Conservation (phyloP, 2,329 filamentous ascomycete genomes). For the Proliferodiscus dingleyae region DNA sequence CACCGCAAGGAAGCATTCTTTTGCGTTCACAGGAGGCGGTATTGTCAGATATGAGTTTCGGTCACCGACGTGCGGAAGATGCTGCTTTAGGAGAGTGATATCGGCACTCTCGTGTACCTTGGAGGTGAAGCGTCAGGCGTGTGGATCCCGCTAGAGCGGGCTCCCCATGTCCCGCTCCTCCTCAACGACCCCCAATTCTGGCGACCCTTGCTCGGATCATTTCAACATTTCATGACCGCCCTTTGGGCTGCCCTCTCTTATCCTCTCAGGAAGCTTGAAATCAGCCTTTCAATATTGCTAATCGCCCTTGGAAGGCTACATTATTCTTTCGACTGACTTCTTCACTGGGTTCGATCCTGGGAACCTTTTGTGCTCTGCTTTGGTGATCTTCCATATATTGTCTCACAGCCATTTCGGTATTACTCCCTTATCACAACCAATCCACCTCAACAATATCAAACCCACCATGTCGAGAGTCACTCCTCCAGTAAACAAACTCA, state of each 20-base stretch:
- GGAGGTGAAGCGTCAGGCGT: not conserved
- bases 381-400: not conserved
- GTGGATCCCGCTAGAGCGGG: not conserved
- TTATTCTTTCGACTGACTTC: too few species aligned
- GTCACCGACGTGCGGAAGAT: not conserved
- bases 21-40: too few species aligned
- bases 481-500: constrained; percentile 27
- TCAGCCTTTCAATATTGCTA: too few species aligned
- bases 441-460: constrained; percentile 7
- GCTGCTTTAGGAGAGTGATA: too few species aligned
- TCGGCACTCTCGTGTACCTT: too few species aligned
- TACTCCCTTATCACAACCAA: not conserved
- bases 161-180: not conserved
- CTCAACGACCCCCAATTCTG: too few species aligned
- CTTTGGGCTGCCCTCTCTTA: not conserved
- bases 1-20: too few species aligned
- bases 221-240: constrained; percentile 1
- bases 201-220: too few species aligned
- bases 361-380: too few species aligned
- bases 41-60: not conserved
- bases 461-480: constrained; percentile 30
- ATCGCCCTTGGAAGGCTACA: too few species aligned
- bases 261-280: too few species aligned
- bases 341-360: not conserved
- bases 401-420: not conserved